Base-by-base conservation (phyloP, 257 asterid genomes). In the Nyctanthes arbortristis region DNA sequence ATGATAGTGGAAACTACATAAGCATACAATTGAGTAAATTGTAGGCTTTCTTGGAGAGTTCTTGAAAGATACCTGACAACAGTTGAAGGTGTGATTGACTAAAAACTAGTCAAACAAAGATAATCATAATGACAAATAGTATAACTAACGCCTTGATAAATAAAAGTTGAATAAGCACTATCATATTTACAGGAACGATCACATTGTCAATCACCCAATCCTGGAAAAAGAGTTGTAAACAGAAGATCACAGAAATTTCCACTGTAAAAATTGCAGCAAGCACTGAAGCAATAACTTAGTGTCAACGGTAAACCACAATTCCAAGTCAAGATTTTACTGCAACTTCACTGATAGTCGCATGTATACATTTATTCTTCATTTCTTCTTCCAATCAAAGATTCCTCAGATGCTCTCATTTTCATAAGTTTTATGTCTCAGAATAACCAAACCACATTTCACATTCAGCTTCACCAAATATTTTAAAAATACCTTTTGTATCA, bases 121-220 rank as follows among this genome's bases (percentile, higher is more conserved):
- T n/a, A n/a, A n/a, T n/a, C n/a, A n/a, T n/a, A n/a, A n/a, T n/a
- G n/a, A n/a, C n/a, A n/a, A n/a, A n/a, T n/a, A n/a, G n/a, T n/a
- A n/a, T n/a, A n/a, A n/a, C n/a, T n/a, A n/a, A n/a, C n/a, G n/a
- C n/a, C n/a, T n/a, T n/a, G n/a, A n/a, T n/a, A n/a, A n/a, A n/a
- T n/a, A n/a, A n/a, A n/a, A n/a, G n/a, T n/a, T n/a, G n/a, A n/a
- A n/a, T n/a, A n/a, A n/a, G n/a, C n/a, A n/a, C n/a, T n/a, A n/a
- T n/a, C n/a, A n/a, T n/a, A n/a, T n/a, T n/a, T n/a, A 88, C 84
- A n/a, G 97, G 95, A 68, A 87, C 90, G 58, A 93, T 90, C 62
- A 90, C 52, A 40, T 79, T 28, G 68, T 88, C 97, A 56, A 93
- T 82, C 93, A 80, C 79, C 95, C 84, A 87, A 43, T 88, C 98